Conservation (phyloP, 257 asterid species). For the Lantana camara region DNA sequence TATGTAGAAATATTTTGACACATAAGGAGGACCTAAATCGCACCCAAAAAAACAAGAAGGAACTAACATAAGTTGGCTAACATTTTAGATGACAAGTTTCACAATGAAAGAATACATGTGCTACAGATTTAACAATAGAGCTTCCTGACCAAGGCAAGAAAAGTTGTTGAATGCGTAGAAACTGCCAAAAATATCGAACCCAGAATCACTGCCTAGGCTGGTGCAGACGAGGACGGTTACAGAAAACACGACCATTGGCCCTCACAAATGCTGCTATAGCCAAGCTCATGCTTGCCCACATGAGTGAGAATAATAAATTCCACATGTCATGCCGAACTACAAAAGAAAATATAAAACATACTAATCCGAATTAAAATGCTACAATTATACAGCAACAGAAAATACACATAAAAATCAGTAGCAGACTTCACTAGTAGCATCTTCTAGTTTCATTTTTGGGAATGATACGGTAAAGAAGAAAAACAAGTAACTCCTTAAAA, state of each 20-base stretch:
- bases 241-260: constrained; percentile 88
- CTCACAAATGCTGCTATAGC: constrained; percentile 76
- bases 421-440: background rate
- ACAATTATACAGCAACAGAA: background rate
- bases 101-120: constrained; percentile 32
- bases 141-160: background rate
- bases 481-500: background rate
- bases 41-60: too few species aligned
- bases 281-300: constrained; percentile 94
- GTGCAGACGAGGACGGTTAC: constrained; percentile 96
- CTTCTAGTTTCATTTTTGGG: too few species aligned
- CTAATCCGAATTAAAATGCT: background rate
- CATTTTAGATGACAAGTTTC: constrained; percentile 17
- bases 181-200: constrained; percentile 2
- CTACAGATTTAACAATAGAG: constrained; percentile 21
- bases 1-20: constrained; percentile 12
- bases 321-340: constrained; percentile 68
- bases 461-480: too few species aligned
- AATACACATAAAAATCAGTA: too few species aligned
- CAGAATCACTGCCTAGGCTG: constrained; percentile 70
- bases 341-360: constrained; percentile 15
- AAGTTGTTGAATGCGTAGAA: constrained; percentile 22
- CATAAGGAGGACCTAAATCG: constrained; percentile 2
- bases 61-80: constrained; percentile 4
- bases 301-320: constrained; percentile 72